phyloP scores from a whole-genome alignment of 805 yeast species.

The Kuraishia ogatae region DNA sequence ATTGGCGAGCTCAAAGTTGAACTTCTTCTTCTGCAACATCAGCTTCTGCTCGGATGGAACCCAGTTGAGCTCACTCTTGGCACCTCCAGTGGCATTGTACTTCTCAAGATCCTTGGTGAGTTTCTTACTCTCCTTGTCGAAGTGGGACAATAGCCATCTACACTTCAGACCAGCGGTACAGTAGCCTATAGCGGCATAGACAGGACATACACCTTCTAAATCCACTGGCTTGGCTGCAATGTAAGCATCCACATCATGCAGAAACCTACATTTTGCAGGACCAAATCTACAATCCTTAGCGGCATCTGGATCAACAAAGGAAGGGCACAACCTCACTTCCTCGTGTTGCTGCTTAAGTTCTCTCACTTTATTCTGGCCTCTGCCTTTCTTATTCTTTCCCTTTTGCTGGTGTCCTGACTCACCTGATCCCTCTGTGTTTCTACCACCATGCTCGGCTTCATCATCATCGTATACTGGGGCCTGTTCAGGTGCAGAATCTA shows the following conservation, averaged over 20 bases:
- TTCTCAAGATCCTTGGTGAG: conserved; percentile 35
- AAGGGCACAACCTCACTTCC: conserved; percentile 54
- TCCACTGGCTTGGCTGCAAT: conserved; percentile 62
- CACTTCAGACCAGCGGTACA: conserved; percentile 94
- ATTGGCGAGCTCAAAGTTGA: conserved; percentile 49
- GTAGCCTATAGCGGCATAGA: conserved; percentile 68
- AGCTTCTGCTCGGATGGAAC: conserved; percentile 38
- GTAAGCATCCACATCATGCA: conserved; percentile 67
- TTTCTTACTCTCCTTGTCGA: conserved; percentile 32
- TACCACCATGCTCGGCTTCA: conserved; percentile 34
- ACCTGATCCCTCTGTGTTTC: conserved; percentile 34
- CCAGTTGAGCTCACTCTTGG: conserved; percentile 56
- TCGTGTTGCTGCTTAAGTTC: conserved; percentile 66
- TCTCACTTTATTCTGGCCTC: conserved; percentile 80
- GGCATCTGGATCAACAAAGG: conserved; percentile 46
- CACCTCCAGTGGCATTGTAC: conserved; percentile 22
- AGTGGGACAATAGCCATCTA: conserved; percentile 79
- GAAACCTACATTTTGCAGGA: conserved; percentile 60
- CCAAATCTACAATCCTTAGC: conserved; percentile 51
- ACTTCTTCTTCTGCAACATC: conserved; percentile 51
- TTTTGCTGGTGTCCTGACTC: conserved; percentile 25
- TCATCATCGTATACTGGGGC: conserved; percentile 29
- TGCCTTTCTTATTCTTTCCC: conserved; percentile 29
- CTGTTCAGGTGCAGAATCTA: conserved; percentile 19
- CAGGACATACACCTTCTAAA: conserved; percentile 77